Percentiles rank a stretch among this genome's conserved stretches.
phyloP scores from a whole-genome alignment of 2,329 filamentous ascomycete species.

The Phialemonium atrogriseum region DNA sequence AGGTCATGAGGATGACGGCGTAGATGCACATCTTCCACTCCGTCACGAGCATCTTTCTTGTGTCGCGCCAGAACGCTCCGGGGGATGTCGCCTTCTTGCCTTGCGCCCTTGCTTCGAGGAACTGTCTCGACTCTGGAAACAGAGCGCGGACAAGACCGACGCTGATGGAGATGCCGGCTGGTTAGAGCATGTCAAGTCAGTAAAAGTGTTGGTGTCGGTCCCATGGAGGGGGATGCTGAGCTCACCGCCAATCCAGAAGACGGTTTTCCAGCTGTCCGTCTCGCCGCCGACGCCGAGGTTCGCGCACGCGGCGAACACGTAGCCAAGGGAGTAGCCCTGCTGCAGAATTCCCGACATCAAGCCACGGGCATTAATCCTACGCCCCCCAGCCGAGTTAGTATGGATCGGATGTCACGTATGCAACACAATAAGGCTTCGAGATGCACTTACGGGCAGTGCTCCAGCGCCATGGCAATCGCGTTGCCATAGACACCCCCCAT shows the following conservation, averaged over 20 bases:
- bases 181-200: too few relatives aligned
- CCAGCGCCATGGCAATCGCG: constrained; percentile 67
- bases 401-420: too few relatives aligned
- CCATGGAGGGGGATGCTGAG: too few relatives aligned
- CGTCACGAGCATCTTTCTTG: constrained; percentile 64
- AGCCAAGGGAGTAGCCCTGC: constrained; percentile 60
- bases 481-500: constrained; percentile 78
- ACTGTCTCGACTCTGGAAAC: too few relatives aligned
- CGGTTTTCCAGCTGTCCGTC: constrained; percentile 36
- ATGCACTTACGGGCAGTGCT: constrained; percentile 60
- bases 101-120: too few relatives aligned
- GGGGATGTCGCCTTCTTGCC: too few relatives aligned
- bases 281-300: constrained; percentile 46
- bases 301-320: constrained; percentile 62
- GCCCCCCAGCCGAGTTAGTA: too few relatives aligned
- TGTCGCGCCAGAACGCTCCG: constrained; percentile 68
- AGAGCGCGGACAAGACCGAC: constrained; percentile 22
- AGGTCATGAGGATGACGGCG: constrained; percentile 76
- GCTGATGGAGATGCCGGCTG: too few relatives aligned
- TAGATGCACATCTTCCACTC: constrained; percentile 80
- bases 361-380: constrained; percentile 61
- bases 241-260: too few relatives aligned
- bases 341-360: constrained; percentile 68
- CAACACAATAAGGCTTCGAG: too few relatives aligned
- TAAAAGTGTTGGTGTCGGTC: too few relatives aligned